Evolutionary conservation across 345 rosid species (phyloP).

Genomic region (Brassica rapa): DNA sequence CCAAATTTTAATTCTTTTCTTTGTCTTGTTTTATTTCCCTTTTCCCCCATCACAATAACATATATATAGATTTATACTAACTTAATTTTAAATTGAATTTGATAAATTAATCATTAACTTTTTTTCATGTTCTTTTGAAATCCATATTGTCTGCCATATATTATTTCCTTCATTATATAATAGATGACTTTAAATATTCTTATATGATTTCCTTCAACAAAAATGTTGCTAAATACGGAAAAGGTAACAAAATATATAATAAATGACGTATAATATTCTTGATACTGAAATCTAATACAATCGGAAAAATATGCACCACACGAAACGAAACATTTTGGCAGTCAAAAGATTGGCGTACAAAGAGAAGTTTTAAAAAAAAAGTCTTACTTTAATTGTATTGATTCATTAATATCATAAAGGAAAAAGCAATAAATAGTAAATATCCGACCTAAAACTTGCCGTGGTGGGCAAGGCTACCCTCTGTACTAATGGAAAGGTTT

Average conservation of each 20-base stretch:
- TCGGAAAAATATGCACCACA: background rate
- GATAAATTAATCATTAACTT: no score
- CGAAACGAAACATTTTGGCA: background rate
- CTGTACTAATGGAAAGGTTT: background rate
- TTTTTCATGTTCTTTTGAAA: no score
- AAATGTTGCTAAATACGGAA: background rate
- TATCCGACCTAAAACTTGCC: background rate
- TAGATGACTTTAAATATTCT: no score
- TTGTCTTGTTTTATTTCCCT: no score
- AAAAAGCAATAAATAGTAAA: background rate
- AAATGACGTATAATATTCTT: background rate
- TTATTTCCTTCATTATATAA: no score
- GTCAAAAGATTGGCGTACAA: background rate
- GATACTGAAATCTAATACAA: background rate
- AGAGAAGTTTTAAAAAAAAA: background rate
- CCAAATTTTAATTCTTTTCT: conserved; percentile 44
- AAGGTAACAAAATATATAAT: no score
- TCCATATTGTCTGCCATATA: no score
- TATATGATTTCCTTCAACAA: background rate
- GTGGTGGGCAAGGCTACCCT: background rate
- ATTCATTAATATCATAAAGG: background rate
- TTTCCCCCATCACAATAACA: background rate
- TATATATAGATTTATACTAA: conserved; percentile 41
- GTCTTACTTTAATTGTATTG: background rate
- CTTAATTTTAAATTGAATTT: no score